Base-by-base conservation (phyloP, 75 land plant genomes). In the Gnetum montanum region DNA sequence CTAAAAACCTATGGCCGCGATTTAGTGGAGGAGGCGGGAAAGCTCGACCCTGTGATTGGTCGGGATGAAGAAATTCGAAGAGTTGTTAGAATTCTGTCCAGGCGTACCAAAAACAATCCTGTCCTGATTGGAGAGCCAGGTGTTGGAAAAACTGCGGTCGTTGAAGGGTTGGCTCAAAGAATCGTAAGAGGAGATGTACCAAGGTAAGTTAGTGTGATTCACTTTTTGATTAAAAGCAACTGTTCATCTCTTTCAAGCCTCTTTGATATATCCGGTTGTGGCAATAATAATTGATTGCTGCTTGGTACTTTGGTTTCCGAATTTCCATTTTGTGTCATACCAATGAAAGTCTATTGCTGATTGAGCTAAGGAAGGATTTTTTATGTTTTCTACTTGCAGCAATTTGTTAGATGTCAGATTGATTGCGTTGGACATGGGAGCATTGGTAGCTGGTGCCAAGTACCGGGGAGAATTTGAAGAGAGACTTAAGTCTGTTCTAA, bases 141-240 rank as follows among this genome's bases (percentile, higher is more conserved):
- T 62, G 98, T 93, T 46, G 98, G 98, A 20, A 93, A 93, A 59
- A 93, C 98, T 53, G 98, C 98, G 27, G 82, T 93, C 40, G 81
- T 90, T 69, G 98, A 93, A 82, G 98, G 98, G 98, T 93, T 93
- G 24, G 98, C 96, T 8, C 98, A 94, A 60, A 69, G 98, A 38
- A 90, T 94, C 37, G 82, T 94, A 3, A 55, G 92, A 16, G 91
- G 98, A 0, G 98, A 94, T 77, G 88, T 94, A 0, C 98, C 98
- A 8, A 75, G 77, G 77, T 64, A 64, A 34, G 28, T n/a, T n/a
- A n/a, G 73, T 58, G 80, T 8, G 27, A 25, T 11, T 64, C 34
- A 18, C 28, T 22, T 1, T n/a, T n/a, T n/a, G n/a, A n/a, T n/a
- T n/a, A n/a, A n/a, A n/a, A 8, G n/a, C n/a, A n/a, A n/a, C n/a